Evolutionary conservation across 176 grass and related monocot genomes (phyloP).

Genomic region (Triticum urartu): DNA sequence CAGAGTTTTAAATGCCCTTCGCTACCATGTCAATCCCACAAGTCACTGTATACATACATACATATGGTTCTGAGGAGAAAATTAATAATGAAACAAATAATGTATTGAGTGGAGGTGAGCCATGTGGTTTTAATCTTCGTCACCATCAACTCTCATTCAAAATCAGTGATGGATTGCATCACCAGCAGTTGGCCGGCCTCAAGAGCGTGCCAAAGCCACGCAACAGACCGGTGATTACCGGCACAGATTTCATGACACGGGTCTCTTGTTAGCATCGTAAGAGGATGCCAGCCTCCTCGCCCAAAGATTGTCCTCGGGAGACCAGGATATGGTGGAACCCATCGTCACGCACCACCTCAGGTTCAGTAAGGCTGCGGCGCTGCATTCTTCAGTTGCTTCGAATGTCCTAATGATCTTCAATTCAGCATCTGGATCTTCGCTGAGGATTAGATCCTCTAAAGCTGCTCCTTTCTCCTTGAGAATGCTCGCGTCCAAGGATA

Average conservation of each 20-base stretch:
- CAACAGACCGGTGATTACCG: background rate
- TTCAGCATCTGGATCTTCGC: constrained; percentile 73
- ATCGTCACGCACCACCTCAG: constrained; percentile 69
- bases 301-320: constrained; percentile 70
- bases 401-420: constrained; percentile 53
- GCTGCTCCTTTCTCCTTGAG: constrained; percentile 46
- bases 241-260: constrained; percentile 23
- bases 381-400: constrained; percentile 48
- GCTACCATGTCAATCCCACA: background rate
- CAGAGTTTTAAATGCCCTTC: background rate
- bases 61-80: background rate
- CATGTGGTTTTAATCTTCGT: background rate
- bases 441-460: constrained; percentile 71
- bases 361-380: constrained; percentile 62
- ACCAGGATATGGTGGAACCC: constrained; percentile 74
- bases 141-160: background rate
- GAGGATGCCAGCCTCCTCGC: constrained; percentile 59
- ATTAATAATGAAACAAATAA: too few species aligned
- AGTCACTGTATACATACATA: background rate
- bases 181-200: background rate
- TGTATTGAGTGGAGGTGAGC: background rate
- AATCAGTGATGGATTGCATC: background rate
- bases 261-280: constrained; percentile 47
- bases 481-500: constrained; percentile 49
- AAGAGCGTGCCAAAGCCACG: background rate